Percentiles rank a stretch among this genome's conserved stretches.
These are phyloP conservation scores for Brassica nigra DNA, from an alignment of 345 rosid species.

Conservation along the genomic window DNA sequence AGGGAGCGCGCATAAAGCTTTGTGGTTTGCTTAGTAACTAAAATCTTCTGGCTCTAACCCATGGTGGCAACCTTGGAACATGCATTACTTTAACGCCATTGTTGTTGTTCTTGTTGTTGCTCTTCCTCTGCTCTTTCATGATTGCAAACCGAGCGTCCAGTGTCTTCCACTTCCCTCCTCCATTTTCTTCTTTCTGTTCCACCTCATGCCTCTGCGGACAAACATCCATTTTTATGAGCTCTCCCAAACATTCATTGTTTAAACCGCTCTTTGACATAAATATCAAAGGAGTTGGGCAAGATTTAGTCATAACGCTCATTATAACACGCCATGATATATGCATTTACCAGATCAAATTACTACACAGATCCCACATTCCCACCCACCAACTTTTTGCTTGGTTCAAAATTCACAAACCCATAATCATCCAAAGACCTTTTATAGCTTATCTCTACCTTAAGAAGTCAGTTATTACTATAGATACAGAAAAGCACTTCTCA, in stretches of 20 bases:
- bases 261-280: background rate
- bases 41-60: constrained; percentile 52
- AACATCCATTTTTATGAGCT: background rate
- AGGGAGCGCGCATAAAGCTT: background rate
- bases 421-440: background rate
- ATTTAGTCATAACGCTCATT: background rate
- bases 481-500: constrained; percentile 11
- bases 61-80: constrained; percentile 48
- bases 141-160: constrained; percentile 78
- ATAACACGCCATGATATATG: background rate
- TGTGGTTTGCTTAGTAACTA: constrained; percentile 37
- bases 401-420: background rate
- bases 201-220: constrained; percentile 34
- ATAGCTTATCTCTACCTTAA: background rate
- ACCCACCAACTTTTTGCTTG: background rate
- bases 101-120: background rate
- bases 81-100: constrained; percentile 37
- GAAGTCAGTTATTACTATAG: background rate
- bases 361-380: background rate
- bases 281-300: background rate
- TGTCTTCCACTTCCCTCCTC: constrained; percentile 51
- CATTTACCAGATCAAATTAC: background rate
- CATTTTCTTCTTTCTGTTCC: constrained; percentile 30
- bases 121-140: constrained; percentile 72
- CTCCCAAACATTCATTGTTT: background rate